Evolutionary conservation across 2,329 filamentous ascomycete species (phyloP), one percentile per base, ranked within the genome.

Genomic region (Penicillium sp.): DNA sequence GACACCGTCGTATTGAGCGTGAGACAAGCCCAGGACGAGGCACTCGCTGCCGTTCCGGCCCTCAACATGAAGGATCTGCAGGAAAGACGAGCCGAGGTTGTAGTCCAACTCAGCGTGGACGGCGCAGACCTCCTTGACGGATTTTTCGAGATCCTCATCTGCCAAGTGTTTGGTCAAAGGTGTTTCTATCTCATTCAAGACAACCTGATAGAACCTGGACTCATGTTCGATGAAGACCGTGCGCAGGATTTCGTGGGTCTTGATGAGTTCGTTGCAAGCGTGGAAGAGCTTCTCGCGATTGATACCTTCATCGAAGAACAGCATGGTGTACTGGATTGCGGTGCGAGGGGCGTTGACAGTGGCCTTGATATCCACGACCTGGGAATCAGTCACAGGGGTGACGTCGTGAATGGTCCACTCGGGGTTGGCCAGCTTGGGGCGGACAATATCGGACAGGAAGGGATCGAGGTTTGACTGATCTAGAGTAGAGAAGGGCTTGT

Each of bases 1-100:
- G 26, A 88, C 83, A 61, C 86, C 86, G 59, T 89, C 86, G 68
- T 89, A 88, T 60, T 87, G 85, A 0, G 86, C 82, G 66, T 89
- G 86, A 0, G 85, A 88, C 48, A 89, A 80, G 53, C 85, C 80
- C 67, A 87, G 77, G 31, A 68, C 52, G 1, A 82, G 80, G 27
- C 75, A 76, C 1, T 71, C 68, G 3, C 73, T 58, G 16, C 70
- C 67, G 11, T 66, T 43, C 2, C 48, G 59, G 26, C 68, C 71
- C 52, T 75, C 69, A 29, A 84, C 70, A 49, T 80, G 78, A 68
- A 84, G 77, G 71, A 83, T 80, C 56, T 82, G 83, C 56, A 83
- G 76, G 62, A 87, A 87, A 4, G 82, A 72, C 0, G 83, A 83
- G 1, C 85, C 85, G 0, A 82, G 75, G 0, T 80, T 78, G 74